Conservation (phyloP, 257 asterid species). For the Primulina huaijiensis region DNA sequence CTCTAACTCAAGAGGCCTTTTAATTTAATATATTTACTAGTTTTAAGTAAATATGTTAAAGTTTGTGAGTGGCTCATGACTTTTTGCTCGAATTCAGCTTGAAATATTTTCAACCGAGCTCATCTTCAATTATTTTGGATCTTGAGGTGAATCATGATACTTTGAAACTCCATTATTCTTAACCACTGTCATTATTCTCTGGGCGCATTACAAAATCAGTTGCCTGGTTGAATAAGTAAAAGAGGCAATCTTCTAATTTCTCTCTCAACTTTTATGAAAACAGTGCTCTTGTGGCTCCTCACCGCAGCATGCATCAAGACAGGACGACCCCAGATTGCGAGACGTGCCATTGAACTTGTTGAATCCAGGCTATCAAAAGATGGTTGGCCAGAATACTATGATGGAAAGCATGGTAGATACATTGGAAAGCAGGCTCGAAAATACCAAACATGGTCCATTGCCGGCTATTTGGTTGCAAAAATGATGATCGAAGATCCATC, state of each 20-base stretch:
- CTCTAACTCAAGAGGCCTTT: not conserved
- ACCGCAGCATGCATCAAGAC: slow-evolving; percentile 68
- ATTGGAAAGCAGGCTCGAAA: slow-evolving; percentile 65
- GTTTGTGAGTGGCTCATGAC: not conserved
- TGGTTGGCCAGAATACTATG: slow-evolving; percentile 71
- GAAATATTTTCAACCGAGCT: not conserved
- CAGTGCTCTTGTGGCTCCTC: slow-evolving; percentile 69
- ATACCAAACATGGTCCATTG: slow-evolving; percentile 62
- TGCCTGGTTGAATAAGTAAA: not conserved
- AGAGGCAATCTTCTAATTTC: not conserved
- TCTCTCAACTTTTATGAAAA: slow-evolving; percentile 23
- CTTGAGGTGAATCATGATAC: not conserved
- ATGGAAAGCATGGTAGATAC: slow-evolving; percentile 53
- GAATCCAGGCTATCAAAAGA: slow-evolving; percentile 56
- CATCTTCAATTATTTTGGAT: not conserved
- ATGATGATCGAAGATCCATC: slow-evolving; percentile 73
- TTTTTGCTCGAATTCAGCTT: not conserved
- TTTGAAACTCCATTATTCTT: not conserved
- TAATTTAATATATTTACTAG: too few relatives aligned
- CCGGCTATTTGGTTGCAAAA: slow-evolving; percentile 66
- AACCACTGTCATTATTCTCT: not conserved
- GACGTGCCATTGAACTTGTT: slow-evolving; percentile 60
- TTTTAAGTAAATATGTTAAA: too few relatives aligned
- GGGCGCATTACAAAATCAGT: not conserved
- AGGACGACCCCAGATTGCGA: slow-evolving; percentile 61